A percentile compares a stretch with the other conserved stretches of the same genome.
Evolutionary conservation across 495 filamentous ascomycete genomes (phyloP).

Genomic region (Cairneyella variabilis): DNA sequence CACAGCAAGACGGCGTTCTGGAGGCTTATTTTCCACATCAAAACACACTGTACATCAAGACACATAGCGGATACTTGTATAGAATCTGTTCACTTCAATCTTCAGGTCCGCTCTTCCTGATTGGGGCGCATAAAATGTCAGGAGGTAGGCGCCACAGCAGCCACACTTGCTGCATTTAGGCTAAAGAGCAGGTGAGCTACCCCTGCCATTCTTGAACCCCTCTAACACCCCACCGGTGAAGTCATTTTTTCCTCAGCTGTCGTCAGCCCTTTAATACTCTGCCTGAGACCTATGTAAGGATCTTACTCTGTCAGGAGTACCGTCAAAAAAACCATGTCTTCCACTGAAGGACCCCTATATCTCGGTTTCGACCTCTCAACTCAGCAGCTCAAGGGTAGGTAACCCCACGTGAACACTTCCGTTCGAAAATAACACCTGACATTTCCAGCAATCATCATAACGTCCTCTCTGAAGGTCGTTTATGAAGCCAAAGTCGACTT

Average conservation of each 20-base stretch:
- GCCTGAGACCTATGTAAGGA: too few species aligned
- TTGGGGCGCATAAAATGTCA: constrained; percentile 17
- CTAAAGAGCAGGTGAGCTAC: constrained; percentile 6
- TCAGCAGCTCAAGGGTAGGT: constrained; percentile 86
- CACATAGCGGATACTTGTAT: too few species aligned
- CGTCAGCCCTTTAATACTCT: too few species aligned
- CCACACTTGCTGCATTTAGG: constrained; percentile 9
- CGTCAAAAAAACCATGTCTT: constrained; percentile 35
- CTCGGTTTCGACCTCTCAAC: constrained; percentile 95
- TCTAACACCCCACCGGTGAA: constrained; percentile 1
- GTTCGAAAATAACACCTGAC: constrained; percentile 4
- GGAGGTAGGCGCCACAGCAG: constrained; percentile 10
- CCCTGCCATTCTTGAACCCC: background rate
- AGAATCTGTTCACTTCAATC: too few species aligned
- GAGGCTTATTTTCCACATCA: background rate
- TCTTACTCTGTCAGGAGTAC: too few species aligned
- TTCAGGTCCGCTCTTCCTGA: background rate
- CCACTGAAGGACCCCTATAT: constrained; percentile 59
- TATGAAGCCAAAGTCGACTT: constrained; percentile 76
- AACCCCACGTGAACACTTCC: background rate
- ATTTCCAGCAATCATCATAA: constrained; percentile 66
- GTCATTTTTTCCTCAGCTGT: background rate
- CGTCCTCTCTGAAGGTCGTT: constrained; percentile 71
- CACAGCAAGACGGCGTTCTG: constrained; percentile 16
- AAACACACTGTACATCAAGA: constrained; percentile 19